Base-by-base conservation (phyloP, 805 yeast species). In the Starmera caribaea region DNA sequence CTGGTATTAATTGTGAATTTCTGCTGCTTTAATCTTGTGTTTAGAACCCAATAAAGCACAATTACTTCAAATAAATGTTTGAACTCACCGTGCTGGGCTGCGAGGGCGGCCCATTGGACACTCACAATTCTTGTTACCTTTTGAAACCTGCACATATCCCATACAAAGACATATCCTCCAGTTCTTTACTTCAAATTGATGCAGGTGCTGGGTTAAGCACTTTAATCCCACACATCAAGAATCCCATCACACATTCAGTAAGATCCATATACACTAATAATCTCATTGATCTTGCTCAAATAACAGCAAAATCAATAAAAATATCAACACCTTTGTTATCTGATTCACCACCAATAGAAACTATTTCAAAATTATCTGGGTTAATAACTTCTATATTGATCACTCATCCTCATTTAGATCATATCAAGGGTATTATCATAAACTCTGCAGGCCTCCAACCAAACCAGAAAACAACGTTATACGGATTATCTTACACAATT, bases 331-430 rank as follows among this genome's bases (percentile, higher is more conserved):
- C 26, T 21, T 21, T 21, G 26, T 10, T 17, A 15, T 16, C 15
- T 11, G 28, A 9, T 5, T 29, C 35, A 21, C 47, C 62, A 26
- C 54, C 69, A 9, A 55, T 59, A 38, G 48, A 55, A 37, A 38
- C 54, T 16, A 53, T 72, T 4, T 47, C 49, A 35, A 38, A 45
- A 27, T 32, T 77, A 5, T 56, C 67, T 27, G 57, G 59, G 5
- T 45, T 57, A 7, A 53, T 79, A 3, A 53, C 61, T 8, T 62
- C 62, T 28, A 75, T 70, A 45, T 62, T 80, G 36, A 70, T 88
- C 24, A 75, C 96, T 1, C 97, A 88, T 58, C 75, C 90, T 0
- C 97, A 88, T 58, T 54, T 88, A 38, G 97, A 88, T 57, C 97
- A 88, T 55, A 66, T 86, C 12, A 55, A 72, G 9, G 84, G 81